These are phyloP conservation scores for Zelopaecilomyces penicillatus DNA, from an alignment of 2,329 filamentous ascomycete genomes.

Conservation along the genomic window DNA sequence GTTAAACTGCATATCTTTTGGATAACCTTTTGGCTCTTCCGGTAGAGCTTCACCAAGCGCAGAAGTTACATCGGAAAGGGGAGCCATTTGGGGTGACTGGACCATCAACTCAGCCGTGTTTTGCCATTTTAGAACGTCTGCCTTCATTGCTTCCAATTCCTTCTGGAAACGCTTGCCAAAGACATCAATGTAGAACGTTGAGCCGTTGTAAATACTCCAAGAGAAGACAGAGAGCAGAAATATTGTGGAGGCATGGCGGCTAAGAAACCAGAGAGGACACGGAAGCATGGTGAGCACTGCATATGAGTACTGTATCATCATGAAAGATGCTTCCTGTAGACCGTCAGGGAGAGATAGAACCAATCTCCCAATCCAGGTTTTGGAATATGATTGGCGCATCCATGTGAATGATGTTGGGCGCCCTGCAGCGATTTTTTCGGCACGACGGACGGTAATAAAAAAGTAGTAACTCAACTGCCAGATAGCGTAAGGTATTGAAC, in stretches of 20 bases:
- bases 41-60: constrained; percentile 9
- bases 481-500: constrained; percentile 80
- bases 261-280: constrained; percentile 92
- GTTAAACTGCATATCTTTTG: constrained; percentile 11
- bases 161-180: constrained; percentile 97
- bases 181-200: constrained; percentile 96
- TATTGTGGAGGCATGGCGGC: constrained; percentile 63
- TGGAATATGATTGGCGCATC: constrained; percentile 85
- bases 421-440: constrained; percentile 90
- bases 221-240: constrained; percentile 81
- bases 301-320: constrained; percentile 91
- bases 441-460: constrained; percentile 88
- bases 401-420: constrained; percentile 96
- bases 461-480: constrained; percentile 95
- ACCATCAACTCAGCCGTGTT: constrained; percentile 41
- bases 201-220: constrained; percentile 95
- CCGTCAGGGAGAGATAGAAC: constrained; percentile 68
- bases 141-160: constrained; percentile 81
- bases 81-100: constrained; percentile 26
- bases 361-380: constrained; percentile 77
- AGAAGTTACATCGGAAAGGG: constrained; percentile 17
- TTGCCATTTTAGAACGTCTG: constrained; percentile 87
- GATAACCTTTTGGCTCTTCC: constrained; percentile 11
- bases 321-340: constrained; percentile 84
- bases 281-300: constrained; percentile 90